Base-by-base conservation (phyloP, 2,329 filamentous ascomycete species). In the Epicoccum nigrum region DNA sequence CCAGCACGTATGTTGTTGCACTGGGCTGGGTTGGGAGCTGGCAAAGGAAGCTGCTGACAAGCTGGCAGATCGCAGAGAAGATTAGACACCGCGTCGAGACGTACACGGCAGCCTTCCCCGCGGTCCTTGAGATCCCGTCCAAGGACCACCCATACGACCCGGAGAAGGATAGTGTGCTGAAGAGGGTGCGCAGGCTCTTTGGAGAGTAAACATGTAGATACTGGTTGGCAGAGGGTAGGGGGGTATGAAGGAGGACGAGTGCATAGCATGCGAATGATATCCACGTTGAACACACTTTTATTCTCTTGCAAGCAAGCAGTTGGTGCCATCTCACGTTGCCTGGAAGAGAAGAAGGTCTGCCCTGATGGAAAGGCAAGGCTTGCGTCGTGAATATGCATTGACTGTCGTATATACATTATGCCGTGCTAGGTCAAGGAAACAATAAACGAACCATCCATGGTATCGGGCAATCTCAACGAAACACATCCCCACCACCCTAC, bases 91-190 rank as follows among this genome's bases (percentile, higher is more conserved):
- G 87, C 55, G 88, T 99, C 63, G 94, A 99, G 75, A 86, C 85
- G 30, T 97, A 96, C 77, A 93, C 91, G 16, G 90, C 93, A 41
- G 92, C 94, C 4, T 99, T 99, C 77, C 94, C 94, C n/a, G 88
- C 92, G 17, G 83, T 99, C 46, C 85, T 99, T 51, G 94, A 99
- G 76, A 97, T 99, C 55, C 94, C 94, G 19, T 96, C 91, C 78
- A 99, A 99, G 81, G 94, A 99, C 74, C 94, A 99, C 74, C 94
- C 94, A 2, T 99, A 99, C 71, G 93, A 99, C 67, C 94, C 94
- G 0, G 94, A 99, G 77, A 99, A 99, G 81, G 94, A 99, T 75
- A 97, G 93, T 70, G 93, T 99, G 34, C 75, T 99, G 76, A 89
- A 92, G 77, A 84, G 94, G 62, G 94, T 99, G 59, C 80, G 84